Conservation (phyloP, 441 rosid genomes). For the Brassica hybrid region DNA sequence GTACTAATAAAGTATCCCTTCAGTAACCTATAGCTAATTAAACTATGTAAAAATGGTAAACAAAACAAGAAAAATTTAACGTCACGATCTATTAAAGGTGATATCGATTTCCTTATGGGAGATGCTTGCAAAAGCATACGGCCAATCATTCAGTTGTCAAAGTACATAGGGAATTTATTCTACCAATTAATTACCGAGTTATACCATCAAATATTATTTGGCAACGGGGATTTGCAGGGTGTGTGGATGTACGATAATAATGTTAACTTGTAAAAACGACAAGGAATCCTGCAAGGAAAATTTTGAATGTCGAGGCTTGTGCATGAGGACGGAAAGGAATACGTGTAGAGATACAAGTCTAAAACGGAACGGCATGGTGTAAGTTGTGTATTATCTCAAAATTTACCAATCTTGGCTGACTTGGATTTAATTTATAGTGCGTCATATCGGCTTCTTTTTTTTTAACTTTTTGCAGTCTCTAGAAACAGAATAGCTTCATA, state of each 20-base stretch:
- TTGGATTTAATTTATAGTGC: no score
- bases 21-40: constrained; percentile 16
- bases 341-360: no score
- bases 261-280: constrained; percentile 5
- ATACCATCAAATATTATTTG: neutral
- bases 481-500: no score
- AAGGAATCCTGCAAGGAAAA: neutral
- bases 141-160: neutral
- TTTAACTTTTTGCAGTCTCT: no score
- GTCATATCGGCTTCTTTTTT: no score
- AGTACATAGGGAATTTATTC: constrained; percentile 20
- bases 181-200: neutral
- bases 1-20: constrained; percentile 14
- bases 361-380: no score
- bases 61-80: neutral
- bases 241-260: neutral
- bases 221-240: neutral
- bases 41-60: neutral
- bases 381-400: no score
- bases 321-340: no score
- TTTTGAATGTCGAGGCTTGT: neutral
- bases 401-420: no score
- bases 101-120: neutral
- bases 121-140: constrained; percentile 9
- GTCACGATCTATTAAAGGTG: constrained; percentile 1